phyloP scores from a whole-genome alignment of 164 flowering plant genomes.

The Magnolia sinica region DNA sequence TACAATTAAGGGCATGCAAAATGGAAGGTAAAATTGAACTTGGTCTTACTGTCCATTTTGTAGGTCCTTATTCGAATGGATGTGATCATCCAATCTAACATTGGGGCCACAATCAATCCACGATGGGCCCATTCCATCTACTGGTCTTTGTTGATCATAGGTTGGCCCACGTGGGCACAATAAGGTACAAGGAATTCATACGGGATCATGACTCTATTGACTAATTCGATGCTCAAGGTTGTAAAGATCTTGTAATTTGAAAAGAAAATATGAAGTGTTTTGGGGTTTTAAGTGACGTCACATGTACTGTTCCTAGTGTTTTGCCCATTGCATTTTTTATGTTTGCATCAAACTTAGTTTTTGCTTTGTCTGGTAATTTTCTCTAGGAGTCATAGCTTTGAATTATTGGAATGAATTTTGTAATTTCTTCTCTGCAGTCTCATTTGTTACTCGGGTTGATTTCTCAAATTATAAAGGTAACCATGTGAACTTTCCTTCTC shows the following conservation, averaged over 20 bases:
- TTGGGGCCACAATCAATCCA: neutral
- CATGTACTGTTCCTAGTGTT: neutral
- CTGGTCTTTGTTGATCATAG: neutral
- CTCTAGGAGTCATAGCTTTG: neutral
- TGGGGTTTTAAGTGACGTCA: neutral
- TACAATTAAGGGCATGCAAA: too few species aligned
- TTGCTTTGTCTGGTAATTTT: neutral
- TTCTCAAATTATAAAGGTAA: slow-evolving; percentile 91
- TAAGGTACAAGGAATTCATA: neutral
- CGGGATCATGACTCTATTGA: neutral
- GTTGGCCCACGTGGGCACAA: neutral
- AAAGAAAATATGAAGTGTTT: neutral
- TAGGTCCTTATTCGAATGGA: neutral
- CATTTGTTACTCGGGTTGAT: slow-evolving; percentile 89
- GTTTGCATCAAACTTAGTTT: neutral
- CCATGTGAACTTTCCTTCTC: neutral
- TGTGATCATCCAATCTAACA: neutral
- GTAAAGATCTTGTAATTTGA: neutral
- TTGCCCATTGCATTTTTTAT: neutral
- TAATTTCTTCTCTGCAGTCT: slow-evolving; percentile 47
- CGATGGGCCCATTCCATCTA: neutral
- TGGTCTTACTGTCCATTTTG: neutral
- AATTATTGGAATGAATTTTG: slow-evolving; percentile 1
- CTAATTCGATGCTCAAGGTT: neutral
- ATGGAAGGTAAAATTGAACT: neutral